Evolutionary conservation across 1,284 basidiomycete species (phyloP).

Genomic region (Ustilago sp.): DNA sequence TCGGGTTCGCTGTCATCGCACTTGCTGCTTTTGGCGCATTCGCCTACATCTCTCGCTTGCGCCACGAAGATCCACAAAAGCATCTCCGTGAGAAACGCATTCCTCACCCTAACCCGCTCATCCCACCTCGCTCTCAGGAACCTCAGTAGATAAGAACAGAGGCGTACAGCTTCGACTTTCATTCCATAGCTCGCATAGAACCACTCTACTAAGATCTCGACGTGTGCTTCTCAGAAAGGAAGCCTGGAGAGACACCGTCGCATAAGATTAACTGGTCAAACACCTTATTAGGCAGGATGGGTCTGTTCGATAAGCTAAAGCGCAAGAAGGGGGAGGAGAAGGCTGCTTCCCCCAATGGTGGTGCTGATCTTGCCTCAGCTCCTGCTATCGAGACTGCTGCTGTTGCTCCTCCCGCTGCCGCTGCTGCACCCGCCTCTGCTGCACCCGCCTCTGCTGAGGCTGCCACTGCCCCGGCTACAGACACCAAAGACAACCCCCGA

Average conservation of each 20-base stretch:
- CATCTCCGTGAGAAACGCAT: constrained; percentile 56
- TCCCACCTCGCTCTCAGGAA: constrained; percentile 56
- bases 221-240: constrained; percentile 11
- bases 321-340: constrained; percentile 34
- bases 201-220: background rate
- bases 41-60: constrained; percentile 54
- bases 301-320: constrained; percentile 53
- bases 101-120: constrained; percentile 65
- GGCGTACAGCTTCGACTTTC: background rate
- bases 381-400: constrained; percentile 10
- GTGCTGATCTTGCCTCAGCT: constrained; percentile 6
- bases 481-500: constrained; percentile 62
- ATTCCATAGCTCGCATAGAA: constrained; percentile 1
- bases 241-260: constrained; percentile 22
- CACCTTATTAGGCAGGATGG: constrained; percentile 53
- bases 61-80: constrained; percentile 59
- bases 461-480: background rate
- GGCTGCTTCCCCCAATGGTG: constrained; percentile 1
- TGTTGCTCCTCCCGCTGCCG: background rate
- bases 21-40: constrained; percentile 59
- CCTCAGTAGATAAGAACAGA: constrained; percentile 23
- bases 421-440: background rate
- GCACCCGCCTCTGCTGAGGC: background rate
- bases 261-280: constrained; percentile 48
- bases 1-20: constrained; percentile 56